Percentiles rank a stretch among this genome's conserved stretches.
Evolutionary conservation across 805 yeast species (phyloP).

Genomic region (Candida morakotiae): DNA sequence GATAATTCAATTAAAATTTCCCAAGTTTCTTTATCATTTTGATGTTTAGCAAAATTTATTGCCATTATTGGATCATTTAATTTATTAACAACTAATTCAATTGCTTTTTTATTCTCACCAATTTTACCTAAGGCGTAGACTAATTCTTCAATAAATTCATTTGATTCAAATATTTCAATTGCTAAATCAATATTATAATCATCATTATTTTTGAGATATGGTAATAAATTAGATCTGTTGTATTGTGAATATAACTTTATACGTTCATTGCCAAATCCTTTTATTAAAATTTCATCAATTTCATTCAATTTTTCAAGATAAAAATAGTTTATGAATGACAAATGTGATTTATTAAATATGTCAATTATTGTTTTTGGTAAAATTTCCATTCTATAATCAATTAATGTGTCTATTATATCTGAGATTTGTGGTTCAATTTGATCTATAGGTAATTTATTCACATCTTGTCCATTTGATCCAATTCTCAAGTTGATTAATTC

Average conservation of each 20-base stretch:
- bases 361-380: constrained; percentile 49
- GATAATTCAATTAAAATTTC: constrained; percentile 68
- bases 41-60: constrained; percentile 66
- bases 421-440: constrained; percentile 35
- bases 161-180: constrained; percentile 55
- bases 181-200: constrained; percentile 70
- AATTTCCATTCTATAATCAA: constrained; percentile 63
- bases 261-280: constrained; percentile 62
- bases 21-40: constrained; percentile 78
- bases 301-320: constrained; percentile 59
- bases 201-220: constrained; percentile 54
- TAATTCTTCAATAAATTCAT: constrained; percentile 59
- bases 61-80: constrained; percentile 78
- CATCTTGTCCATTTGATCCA: constrained; percentile 25
- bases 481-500: constrained; percentile 44
- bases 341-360: constrained; percentile 36
- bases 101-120: constrained; percentile 75
- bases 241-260: constrained; percentile 62
- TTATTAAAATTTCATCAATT: constrained; percentile 52
- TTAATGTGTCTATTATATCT: constrained; percentile 51
- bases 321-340: constrained; percentile 54
- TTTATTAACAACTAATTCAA: constrained; percentile 70
- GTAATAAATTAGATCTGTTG: constrained; percentile 51
- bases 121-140: constrained; percentile 78
- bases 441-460: constrained; percentile 37